Conservation (phyloP, 2,329 filamentous ascomycete species). For the Fusarium hostae region DNA sequence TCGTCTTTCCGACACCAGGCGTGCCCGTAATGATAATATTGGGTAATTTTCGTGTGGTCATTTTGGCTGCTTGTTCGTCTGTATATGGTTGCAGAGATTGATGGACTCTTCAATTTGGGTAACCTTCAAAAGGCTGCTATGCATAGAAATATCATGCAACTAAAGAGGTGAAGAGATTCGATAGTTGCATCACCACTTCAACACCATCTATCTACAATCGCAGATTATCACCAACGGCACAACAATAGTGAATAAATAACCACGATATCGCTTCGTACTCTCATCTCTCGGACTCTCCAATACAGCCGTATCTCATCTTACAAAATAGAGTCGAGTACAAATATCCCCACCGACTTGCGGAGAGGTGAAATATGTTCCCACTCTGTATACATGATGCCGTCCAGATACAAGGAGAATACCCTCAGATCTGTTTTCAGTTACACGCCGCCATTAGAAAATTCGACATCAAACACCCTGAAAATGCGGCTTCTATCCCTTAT, state of each 20-base stretch:
- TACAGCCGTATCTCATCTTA: conserved; percentile 44
- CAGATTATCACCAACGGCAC: background rate
- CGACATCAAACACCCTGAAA: conserved; percentile 46
- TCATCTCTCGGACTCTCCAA: conserved; percentile 37
- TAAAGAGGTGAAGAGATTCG: conserved; percentile 31
- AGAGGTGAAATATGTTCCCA: conserved; percentile 22
- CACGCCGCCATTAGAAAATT: conserved; percentile 43
- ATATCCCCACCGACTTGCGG: conserved; percentile 32
- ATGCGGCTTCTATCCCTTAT: conserved; percentile 46
- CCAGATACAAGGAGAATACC: conserved; percentile 34
- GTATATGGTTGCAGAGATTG: conserved; percentile 40
- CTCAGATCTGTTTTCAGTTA: conserved; percentile 40
- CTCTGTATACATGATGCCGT: conserved; percentile 43
- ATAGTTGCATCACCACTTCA: conserved; percentile 22
- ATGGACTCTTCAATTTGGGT: conserved; percentile 13
- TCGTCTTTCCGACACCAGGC: conserved; percentile 95
- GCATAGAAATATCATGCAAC: conserved; percentile 20
- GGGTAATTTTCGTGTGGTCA: conserved; percentile 65
- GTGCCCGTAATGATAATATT: conserved; percentile 97
- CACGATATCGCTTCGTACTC: conserved; percentile 36
- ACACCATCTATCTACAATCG: conserved; percentile 1
- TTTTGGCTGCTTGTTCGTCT: conserved; percentile 12
- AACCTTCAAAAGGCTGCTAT: conserved; percentile 16
- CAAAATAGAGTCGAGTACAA: conserved; percentile 35
- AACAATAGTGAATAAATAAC: conserved; percentile 29